These are phyloP conservation scores for Thermomucor indicae-seudaticae DNA, from an alignment of 371 early-diverging fungal species.

Conservation along the genomic window DNA sequence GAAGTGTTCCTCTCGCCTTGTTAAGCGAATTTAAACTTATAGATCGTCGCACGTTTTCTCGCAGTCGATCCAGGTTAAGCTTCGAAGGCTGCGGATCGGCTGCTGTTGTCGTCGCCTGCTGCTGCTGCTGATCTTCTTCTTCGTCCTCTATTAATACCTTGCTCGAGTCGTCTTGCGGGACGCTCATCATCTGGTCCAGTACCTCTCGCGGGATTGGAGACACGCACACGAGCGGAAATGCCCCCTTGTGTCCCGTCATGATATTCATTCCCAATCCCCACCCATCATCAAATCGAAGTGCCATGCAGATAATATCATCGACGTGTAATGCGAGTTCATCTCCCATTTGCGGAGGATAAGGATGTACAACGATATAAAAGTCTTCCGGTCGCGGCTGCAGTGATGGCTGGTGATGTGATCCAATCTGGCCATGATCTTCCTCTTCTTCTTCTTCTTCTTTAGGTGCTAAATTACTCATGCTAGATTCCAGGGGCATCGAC, in stretches of 20 bases:
- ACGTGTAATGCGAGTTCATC: conserved; percentile 67
- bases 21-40: conserved; percentile 19
- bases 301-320: conserved; percentile 65
- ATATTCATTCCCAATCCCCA: conserved; percentile 74
- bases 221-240: conserved; percentile 71
- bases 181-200: conserved; percentile 24
- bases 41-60: conserved; percentile 23
- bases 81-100: background rate
- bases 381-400: conserved; percentile 23
- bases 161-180: conserved; percentile 18
- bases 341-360: conserved; percentile 56
- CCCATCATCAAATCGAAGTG: conserved; percentile 61
- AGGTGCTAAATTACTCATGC: too few relatives aligned
- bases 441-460: too few relatives aligned
- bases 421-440: background rate
- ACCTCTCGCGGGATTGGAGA: conserved; percentile 30
- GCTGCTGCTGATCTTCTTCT: background rate
- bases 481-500: too few relatives aligned
- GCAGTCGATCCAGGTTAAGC: conserved; percentile 12
- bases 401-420: too few relatives aligned
- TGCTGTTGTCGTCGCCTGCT: background rate
- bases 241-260: conserved; percentile 61
- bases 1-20: too few relatives aligned
- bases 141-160: conserved; percentile 30
- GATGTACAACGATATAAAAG: conserved; percentile 48